These are phyloP conservation scores for Wickerhamomyces sp. DNA, from an alignment of 1,139 yeast genomes.

Conservation along the genomic window DNA sequence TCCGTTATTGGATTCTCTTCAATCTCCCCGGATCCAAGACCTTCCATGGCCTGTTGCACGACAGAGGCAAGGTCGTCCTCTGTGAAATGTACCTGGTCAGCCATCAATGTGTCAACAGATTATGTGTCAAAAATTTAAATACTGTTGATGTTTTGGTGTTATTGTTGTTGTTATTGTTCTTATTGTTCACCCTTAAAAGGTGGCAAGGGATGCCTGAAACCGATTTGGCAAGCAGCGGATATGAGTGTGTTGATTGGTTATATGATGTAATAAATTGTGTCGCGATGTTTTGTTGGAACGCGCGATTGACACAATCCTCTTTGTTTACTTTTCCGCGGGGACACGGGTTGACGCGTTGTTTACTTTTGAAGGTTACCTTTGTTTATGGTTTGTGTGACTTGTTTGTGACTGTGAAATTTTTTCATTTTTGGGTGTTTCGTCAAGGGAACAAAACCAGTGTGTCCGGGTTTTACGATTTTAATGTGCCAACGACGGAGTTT, in stretches of 20 bases:
- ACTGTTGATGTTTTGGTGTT: neutral
- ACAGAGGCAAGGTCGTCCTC: conserved; percentile 14
- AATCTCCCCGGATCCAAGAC: conserved; percentile 3
- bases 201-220: too few relatives aligned
- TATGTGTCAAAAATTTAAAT: too few relatives aligned
- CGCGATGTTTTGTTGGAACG: too few relatives aligned
- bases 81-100: conserved; percentile 2
- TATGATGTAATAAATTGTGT: too few relatives aligned
- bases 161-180: too few relatives aligned
- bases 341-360: neutral
- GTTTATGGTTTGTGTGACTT: conserved; percentile 11
- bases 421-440: conserved; percentile 1
- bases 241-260: too few relatives aligned
- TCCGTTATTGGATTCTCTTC: too few relatives aligned
- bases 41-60: conserved; percentile 17
- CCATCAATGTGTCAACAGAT: neutral
- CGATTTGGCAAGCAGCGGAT: too few relatives aligned
- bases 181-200: too few relatives aligned
- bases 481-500: too few relatives aligned
- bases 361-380: too few relatives aligned
- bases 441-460: neutral
- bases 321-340: neutral
- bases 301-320: too few relatives aligned
- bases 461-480: conserved; percentile 1
- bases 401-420: conserved; percentile 20